Percentiles rank a stretch among this genome's conserved stretches.
These are phyloP conservation scores for Spergularia bocconei DNA, from an alignment of 148 eudicot genomes.

Conservation along the genomic window DNA sequence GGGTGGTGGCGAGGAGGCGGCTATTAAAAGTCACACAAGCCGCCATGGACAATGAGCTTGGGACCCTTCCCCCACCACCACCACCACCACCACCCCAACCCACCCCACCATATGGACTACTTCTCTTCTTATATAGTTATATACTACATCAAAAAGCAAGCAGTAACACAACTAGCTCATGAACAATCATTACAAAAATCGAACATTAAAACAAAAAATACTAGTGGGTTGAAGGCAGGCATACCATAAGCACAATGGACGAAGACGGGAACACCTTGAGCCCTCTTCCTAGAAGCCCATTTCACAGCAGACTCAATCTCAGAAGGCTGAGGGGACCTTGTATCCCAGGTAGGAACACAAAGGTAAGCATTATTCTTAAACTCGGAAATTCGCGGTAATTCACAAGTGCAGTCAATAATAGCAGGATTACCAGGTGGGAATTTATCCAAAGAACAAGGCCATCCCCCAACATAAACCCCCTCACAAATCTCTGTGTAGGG, in stretches of 20 bases:
- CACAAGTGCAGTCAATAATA: conserved; percentile 84
- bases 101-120: no score
- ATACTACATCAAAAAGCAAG: not conserved
- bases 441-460: conserved; percentile 62
- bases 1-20: no score
- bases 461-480: conserved; percentile 88
- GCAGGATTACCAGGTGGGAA: conserved; percentile 85
- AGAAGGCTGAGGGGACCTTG: conserved; percentile 64
- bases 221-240: conserved; percentile 11
- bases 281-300: conserved; percentile 82
- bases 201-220: no score
- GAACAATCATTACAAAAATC: not conserved
- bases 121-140: not conserved
- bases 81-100: no score
- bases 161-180: not conserved
- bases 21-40: no score
- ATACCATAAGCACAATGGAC: conserved; percentile 95
- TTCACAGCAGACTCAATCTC: conserved; percentile 78
- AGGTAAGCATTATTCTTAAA: conserved; percentile 50
- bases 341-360: conserved; percentile 89
- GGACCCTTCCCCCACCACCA: no score
- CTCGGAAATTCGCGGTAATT: conserved; percentile 52
- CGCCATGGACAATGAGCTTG: no score
- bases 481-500: conserved; percentile 66
- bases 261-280: conserved; percentile 61